These are phyloP conservation scores for Gnaphalium uliginosum DNA, from an alignment of 129 eudicot species.

Conservation along the genomic window DNA sequence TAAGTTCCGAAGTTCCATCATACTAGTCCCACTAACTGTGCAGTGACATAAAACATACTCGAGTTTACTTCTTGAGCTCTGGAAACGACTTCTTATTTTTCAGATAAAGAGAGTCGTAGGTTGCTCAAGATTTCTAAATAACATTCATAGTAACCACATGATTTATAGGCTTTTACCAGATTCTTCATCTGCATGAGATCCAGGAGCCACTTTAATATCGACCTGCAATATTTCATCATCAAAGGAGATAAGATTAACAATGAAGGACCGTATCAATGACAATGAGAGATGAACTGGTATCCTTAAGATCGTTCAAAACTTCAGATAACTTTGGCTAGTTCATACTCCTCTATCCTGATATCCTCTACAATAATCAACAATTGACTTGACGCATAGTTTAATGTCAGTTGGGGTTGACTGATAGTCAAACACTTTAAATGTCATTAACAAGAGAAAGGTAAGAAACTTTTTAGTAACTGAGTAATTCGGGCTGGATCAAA, in stretches of 20 bases:
- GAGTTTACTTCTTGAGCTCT: not conserved
- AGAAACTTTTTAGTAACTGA: not conserved
- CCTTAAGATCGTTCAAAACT: not conserved
- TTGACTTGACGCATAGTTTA: not conserved
- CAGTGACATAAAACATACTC: not conserved
- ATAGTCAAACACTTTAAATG: not conserved
- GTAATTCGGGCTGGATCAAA: not conserved
- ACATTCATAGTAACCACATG: constrained; percentile 3
- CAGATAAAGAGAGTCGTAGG: not conserved
- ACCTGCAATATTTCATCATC: constrained; percentile 49
- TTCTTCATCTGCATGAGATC: constrained; percentile 92
- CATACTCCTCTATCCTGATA: too few relatives aligned
- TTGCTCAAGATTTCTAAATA: not conserved
- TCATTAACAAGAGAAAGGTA: not conserved
- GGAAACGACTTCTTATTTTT: not conserved
- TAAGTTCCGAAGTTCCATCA: not conserved
- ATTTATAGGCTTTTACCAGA: constrained; percentile 48
- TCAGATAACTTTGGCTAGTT: too few relatives aligned
- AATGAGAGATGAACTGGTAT: not conserved
- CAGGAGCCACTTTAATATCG: constrained; percentile 87
- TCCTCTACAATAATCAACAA: not conserved
- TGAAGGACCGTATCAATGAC: not conserved
- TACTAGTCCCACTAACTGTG: not conserved
- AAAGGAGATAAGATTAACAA: constrained; percentile 3
- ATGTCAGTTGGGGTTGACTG: not conserved